Conservation (phyloP, 2,329 filamentous ascomycete species). For the Orbilia oligospora region DNA sequence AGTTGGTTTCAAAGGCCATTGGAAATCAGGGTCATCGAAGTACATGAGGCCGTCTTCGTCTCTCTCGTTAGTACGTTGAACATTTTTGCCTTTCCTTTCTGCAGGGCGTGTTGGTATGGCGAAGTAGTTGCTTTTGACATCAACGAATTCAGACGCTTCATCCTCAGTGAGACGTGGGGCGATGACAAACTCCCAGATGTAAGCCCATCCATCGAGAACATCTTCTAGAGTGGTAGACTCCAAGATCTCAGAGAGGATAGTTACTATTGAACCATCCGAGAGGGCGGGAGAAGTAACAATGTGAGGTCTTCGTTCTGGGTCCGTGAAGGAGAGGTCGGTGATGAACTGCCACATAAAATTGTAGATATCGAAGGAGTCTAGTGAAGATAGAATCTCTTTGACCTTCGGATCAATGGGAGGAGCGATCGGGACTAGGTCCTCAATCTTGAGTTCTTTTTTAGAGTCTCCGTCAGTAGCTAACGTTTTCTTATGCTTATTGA, state of each 20-base stretch:
- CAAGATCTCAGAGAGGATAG: neutral
- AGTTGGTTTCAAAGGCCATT: conserved; percentile 22
- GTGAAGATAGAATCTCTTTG: conserved; percentile 4
- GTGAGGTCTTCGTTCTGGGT: neutral
- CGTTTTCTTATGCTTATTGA: conserved; percentile 1
- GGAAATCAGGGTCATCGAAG: neutral
- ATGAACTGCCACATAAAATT: conserved; percentile 36
- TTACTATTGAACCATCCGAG: conserved; percentile 4
- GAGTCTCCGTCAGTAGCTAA: neutral
- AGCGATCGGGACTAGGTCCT: neutral
- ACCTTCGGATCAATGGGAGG: neutral
- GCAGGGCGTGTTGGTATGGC: neutral
- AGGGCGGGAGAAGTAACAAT: conserved; percentile 3
- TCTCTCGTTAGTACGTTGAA: neutral
- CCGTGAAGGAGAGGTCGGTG: conserved; percentile 7
- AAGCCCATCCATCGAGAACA: conserved; percentile 17
- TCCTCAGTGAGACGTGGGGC: conserved; percentile 27
- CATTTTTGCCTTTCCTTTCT: neutral
- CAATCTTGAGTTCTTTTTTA: neutral
- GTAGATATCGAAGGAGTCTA: conserved; percentile 27
- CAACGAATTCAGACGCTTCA: conserved; percentile 13
- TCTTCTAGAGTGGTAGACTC: neutral
- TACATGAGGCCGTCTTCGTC: neutral
- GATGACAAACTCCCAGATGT: conserved; percentile 25
- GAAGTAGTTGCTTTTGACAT: conserved; percentile 1